phyloP scores from a whole-genome alignment of 1,139 yeast species.

The Diutina scorzettiae region DNA sequence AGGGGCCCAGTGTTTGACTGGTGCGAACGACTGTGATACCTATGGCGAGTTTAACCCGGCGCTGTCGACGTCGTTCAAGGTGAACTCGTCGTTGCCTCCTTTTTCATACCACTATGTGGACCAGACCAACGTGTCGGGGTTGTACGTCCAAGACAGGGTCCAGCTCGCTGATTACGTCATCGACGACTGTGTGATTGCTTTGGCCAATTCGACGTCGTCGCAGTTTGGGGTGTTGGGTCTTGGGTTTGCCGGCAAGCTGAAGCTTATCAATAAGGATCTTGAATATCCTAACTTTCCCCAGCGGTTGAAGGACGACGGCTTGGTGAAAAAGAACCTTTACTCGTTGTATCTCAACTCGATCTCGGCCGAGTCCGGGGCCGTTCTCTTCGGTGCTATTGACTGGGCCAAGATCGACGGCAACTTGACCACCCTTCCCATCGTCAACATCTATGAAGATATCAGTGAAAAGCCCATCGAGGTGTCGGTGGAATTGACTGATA shows the following conservation, averaged over 20 bases:
- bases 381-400: conserved; percentile 51
- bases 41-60: conserved; percentile 8
- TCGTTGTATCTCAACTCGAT: conserved; percentile 37
- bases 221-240: conserved; percentile 51
- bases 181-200: conserved; percentile 26
- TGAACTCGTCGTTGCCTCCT: background rate
- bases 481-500: conserved; percentile 10
- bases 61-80: background rate
- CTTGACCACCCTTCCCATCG: conserved; percentile 10
- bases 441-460: conserved; percentile 12
- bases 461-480: conserved; percentile 16
- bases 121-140: background rate
- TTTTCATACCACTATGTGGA: background rate
- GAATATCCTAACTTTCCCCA: conserved; percentile 21
- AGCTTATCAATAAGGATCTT: conserved; percentile 10
- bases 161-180: background rate
- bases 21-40: background rate
- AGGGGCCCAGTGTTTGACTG: background rate
- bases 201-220: conserved; percentile 42
- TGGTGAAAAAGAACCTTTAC: conserved; percentile 39
- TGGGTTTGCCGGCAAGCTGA: conserved; percentile 43
- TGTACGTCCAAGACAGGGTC: conserved; percentile 1
- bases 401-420: conserved; percentile 35
- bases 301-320: conserved; percentile 25
- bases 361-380: conserved; percentile 27